Evolutionary conservation across 345 rosid genomes (phyloP), one percentile per base, ranked within the genome.

Genomic region (Passiflora organensis): DNA sequence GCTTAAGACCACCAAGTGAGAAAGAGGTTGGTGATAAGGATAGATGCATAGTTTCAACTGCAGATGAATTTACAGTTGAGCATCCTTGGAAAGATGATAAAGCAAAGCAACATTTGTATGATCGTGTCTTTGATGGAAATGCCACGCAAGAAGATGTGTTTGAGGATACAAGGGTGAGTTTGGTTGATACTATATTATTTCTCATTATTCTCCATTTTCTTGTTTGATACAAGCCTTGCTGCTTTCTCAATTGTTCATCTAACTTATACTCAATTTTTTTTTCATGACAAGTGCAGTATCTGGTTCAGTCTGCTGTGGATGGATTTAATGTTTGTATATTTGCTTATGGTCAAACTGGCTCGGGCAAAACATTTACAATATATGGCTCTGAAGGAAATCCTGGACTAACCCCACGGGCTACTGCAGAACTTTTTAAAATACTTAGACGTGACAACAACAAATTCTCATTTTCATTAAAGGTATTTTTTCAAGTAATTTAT

Each of bases 261-360:
- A 38, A 9, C 43, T 41, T 10, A n/a, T 38, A 6, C 32, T 37
- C 13, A 5, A 10, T 48, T 56, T n/a, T 63, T 43, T 41, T 49
- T 53, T 65, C 55, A 55, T 20, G 50, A 36, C 10, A 44, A 20
- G 13, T 68, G 64, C 76, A 91, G 98, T 86, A 86, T 71, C 73
- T 91, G 75, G 95, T 91, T 50, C 99, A 93, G 58, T 89, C 99
- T 36, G 95, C 96, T 53, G 80, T 89, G 9, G 99, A 93, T 77
- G 99, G 99, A 11, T 93, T 82, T 58, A 93, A 93, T 17, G 95
- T 93, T 2, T 93, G 96, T 72, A 86, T 93, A 63, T 93, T 93
- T 74, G 99, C 96, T 32, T 89, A 93, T 67, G 99, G 99, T 48
- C 99, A 93, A 83, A 93, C 96, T 57, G 96, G 96, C 46, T 93